Evolutionary conservation across 768 basidiomycete genomes (phyloP).

Genomic region (Pulveroboletus sp.): DNA sequence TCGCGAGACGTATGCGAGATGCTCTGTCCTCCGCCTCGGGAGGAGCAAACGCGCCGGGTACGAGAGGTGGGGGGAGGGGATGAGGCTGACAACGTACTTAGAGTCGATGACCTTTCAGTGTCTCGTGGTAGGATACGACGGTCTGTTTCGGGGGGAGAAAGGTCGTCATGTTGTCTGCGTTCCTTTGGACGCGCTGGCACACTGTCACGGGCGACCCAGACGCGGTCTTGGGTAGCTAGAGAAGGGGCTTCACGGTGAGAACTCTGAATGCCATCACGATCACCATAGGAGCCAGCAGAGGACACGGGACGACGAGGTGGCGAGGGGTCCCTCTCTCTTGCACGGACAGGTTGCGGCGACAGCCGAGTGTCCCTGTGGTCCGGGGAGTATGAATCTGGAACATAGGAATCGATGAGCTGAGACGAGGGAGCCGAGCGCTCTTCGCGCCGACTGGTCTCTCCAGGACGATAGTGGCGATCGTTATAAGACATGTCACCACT

Average conservation of each 20-base stretch:
- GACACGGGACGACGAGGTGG: conserved; percentile 24
- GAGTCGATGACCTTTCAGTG: conserved; percentile 35
- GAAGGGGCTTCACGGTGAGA: conserved; percentile 22
- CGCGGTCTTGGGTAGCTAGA: conserved; percentile 24
- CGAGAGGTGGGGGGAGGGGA: conserved; percentile 35
- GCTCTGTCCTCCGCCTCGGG: conserved; percentile 36
- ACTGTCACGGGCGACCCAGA: conserved; percentile 17
- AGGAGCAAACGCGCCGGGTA: conserved; percentile 37
- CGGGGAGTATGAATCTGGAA: conserved; percentile 29
- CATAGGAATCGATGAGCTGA: conserved; percentile 25
- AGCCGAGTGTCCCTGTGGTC: conserved; percentile 19
- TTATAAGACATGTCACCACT: conserved; percentile 43
- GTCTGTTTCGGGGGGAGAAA: conserved; percentile 13
- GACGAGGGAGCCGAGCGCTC: conserved; percentile 21
- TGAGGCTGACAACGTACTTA: conserved; percentile 49
- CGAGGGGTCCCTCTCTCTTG: conserved; percentile 24
- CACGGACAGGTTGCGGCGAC: conserved; percentile 21
- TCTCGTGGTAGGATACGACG: conserved; percentile 27
- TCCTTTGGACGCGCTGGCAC: conserved; percentile 21
- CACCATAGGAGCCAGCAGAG: conserved; percentile 19
- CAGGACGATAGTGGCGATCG: conserved; percentile 68
- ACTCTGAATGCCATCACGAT: conserved; percentile 16
- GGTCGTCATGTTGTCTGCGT: conserved; percentile 26
- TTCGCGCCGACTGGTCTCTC: conserved; percentile 27
- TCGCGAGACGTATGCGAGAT: conserved; percentile 38